A percentile compares a stretch with the other conserved stretches of the same genome.
phyloP scores from a whole-genome alignment of 2,329 filamentous ascomycete species.

The Colletotrichum paranaense region DNA sequence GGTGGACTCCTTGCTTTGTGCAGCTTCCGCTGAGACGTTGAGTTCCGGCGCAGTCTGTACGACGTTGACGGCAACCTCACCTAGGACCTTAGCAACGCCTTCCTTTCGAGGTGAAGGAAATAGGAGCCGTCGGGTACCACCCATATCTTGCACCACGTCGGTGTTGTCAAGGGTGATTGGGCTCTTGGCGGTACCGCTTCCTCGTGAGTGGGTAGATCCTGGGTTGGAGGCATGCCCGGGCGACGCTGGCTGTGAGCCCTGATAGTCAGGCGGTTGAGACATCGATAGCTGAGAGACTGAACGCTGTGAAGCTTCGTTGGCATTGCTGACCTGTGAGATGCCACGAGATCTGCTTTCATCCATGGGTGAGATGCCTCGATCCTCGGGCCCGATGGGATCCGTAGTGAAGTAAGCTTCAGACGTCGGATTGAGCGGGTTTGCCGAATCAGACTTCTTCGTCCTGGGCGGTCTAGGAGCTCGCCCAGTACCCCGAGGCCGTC shows the following conservation, averaged over 20 bases:
- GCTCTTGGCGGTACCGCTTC: slow-evolving; percentile 66
- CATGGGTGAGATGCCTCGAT: slow-evolving; percentile 25
- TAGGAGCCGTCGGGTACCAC: slow-evolving; percentile 74
- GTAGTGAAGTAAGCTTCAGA: slow-evolving; percentile 67
- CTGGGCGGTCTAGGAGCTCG: slow-evolving; percentile 49
- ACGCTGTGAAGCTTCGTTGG: slow-evolving; percentile 21
- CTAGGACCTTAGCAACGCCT: slow-evolving; percentile 70
- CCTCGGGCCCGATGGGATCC: slow-evolving; percentile 59
- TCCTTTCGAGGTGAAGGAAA: slow-evolving; percentile 82
- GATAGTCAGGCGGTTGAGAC: slow-evolving; percentile 18
- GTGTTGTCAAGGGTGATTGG: slow-evolving; percentile 65
- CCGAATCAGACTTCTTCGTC: slow-evolving; percentile 61
- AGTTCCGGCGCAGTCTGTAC: slow-evolving; percentile 51
- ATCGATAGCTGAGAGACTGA: slow-evolving; percentile 12
- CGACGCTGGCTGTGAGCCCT: slow-evolving; percentile 20
- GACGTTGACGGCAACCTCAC: slow-evolving; percentile 66
- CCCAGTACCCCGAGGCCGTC: slow-evolving; percentile 59
- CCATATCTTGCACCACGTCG: slow-evolving; percentile 60
- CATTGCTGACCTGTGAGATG: slow-evolving; percentile 30
- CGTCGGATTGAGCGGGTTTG: slow-evolving; percentile 58
- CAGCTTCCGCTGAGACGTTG: slow-evolving; percentile 44
- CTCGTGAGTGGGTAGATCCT: slow-evolving; percentile 65
- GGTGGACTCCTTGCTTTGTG: slow-evolving; percentile 46
- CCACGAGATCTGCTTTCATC: slow-evolving; percentile 34
- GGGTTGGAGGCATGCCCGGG: slow-evolving; percentile 44